Percentiles rank a stretch among this genome's conserved stretches.
phyloP scores from a whole-genome alignment of 129 eudicot species.

The Centella asiatica region DNA sequence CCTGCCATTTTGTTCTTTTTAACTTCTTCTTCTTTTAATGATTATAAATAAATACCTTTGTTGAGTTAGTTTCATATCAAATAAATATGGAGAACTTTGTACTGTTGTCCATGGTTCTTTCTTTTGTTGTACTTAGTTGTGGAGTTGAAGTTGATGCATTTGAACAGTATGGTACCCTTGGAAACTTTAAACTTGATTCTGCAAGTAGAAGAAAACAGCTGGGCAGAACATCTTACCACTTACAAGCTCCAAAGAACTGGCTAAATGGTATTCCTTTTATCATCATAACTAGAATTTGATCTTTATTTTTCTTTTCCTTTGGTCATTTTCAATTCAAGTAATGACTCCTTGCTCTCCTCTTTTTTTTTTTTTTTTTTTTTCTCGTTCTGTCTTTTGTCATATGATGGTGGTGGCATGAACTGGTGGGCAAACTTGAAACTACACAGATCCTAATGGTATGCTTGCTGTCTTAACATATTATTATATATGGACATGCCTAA shows the following conservation, averaged over 20 bases:
- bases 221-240: conserved; percentile 12
- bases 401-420: conserved; percentile 7
- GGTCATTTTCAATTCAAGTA: background rate
- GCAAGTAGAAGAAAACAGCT: background rate
- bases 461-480: background rate
- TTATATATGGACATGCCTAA: background rate
- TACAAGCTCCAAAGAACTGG: conserved; percentile 13
- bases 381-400: background rate
- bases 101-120: background rate
- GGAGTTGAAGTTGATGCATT: background rate
- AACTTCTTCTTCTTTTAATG: background rate
- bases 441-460: conserved; percentile 66
- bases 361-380: background rate
- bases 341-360: background rate
- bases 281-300: background rate
- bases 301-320: background rate
- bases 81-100: background rate
- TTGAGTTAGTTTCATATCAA: too few relatives aligned
- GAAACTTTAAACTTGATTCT: background rate
- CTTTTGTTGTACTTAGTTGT: background rate
- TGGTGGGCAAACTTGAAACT: conserved; percentile 15
- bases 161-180: background rate
- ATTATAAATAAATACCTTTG: background rate
- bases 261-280: conserved; percentile 2
- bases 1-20: too few relatives aligned